Base-by-base conservation (phyloP, 805 yeast species). In the Yamadazyma nakazawae region DNA sequence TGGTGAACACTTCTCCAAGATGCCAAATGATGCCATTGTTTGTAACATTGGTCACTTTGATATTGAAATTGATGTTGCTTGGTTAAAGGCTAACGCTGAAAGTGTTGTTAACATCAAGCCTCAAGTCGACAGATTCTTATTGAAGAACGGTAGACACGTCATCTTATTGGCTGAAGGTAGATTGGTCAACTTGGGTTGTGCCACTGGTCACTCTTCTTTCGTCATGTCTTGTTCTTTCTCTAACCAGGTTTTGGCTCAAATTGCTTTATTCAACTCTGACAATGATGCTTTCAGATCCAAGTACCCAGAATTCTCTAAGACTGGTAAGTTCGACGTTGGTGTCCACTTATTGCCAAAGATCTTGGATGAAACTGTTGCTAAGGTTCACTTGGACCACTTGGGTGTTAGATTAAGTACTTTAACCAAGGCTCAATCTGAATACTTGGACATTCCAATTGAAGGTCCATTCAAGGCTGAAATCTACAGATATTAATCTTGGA, bases 151-250 rank as follows among this genome's bases (percentile, higher is more conserved):
- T 67, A 88, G 86, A 70, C 98, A 92, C 80, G 68, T 92, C 68
- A 90, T 92, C 78, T 81, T 92, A 69, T 86, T 92, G 65, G 99
- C 99, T 59, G 97, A 91, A 76, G 99, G 99, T 79, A 90, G 99
- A 81, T 85, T 92, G 66, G 98, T 92, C 70, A 92, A 92, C 90
- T 82, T 92, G 70, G 99, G 99, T 65, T 94, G 98, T 80, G 99
- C 98, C 70, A 92, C 98, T 65, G 99, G 99, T 70, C 99, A 92
- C 82, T 87, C 98, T 43, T 89, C 97, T 36, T 92, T 92, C 70
- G 99, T 92, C 67, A 92, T 92, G 99, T 90, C 97, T 54, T 94
- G 98, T 79, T 94, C 98, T 47, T 92, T 92, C 96, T 88, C 97
- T 63, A 92, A 92, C 88, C 99, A 92, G 81, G 98, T 92, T 56